Base-by-base conservation (phyloP, 2,329 filamentous ascomycete genomes). In the Fragosphaeria purpurea region DNA sequence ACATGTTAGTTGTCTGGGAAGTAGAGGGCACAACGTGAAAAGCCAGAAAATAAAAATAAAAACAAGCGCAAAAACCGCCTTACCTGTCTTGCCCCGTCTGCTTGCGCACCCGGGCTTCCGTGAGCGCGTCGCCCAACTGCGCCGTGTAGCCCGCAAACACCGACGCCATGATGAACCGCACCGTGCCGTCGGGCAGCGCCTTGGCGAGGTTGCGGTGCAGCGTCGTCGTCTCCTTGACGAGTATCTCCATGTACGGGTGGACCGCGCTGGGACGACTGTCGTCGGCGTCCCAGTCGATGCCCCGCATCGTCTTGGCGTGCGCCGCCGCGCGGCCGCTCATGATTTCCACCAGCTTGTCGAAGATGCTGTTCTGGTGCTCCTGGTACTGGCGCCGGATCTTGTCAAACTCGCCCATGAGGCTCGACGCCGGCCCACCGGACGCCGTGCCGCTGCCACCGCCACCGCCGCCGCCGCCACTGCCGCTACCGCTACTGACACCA, bases 311-410 rank as follows among this genome's bases (percentile, higher is more conserved):
- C 61, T 82, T 84, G 40, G 88, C 82, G 60, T 91, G 88, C 6
- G 83, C 71, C 4, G 79, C 71, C 1, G 88, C 87, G 5, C 89
- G 80, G 1, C 80, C 81, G 50, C 82, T 85, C 86, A 96, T 94
- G 47, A 96, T 95, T 57, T 95, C 88, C 13, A 95, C 86, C 1
- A 96, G 72, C 64, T 96, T 96, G 61, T 95, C 88, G 63, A 93
- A 88, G 53, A 96, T 95, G 54, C 80, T 89, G 55, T 83, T 83
- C 63, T 95, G 89, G 62, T 96, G 90, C 62, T 96, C 90, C 62
- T 95, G 88, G 58, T 86, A 83, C 7, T 90, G 70, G 22, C 88
- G 78, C 57, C 86, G 85, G 48, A 93, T 83, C 65, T 88, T 91
- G 70, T 96, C 90, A 59, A 95, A 95, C 57, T 95, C 89, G 38